Conservation (phyloP, 2,329 filamentous ascomycete genomes). For the Xenosphaeropsis pyriputrescens region DNA sequence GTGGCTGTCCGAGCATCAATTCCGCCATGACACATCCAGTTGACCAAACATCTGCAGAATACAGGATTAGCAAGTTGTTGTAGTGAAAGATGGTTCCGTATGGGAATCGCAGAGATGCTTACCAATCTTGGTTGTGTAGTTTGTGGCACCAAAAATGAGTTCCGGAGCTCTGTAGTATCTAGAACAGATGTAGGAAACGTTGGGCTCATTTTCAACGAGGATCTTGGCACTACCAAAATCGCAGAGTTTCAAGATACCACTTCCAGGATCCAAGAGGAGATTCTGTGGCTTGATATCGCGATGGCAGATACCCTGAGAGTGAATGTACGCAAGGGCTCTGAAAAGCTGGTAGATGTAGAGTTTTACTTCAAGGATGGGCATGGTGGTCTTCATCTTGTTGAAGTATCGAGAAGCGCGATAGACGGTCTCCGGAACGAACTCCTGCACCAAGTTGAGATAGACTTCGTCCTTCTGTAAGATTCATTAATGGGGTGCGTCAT, state of each 20-base stretch:
- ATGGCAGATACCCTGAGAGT: slow-evolving; percentile 98
- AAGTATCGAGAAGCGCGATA: slow-evolving; percentile 97
- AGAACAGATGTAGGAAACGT: slow-evolving; percentile 99
- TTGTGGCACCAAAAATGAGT: slow-evolving; percentile 95
- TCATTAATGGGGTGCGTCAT: neutral
- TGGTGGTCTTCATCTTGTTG: slow-evolving; percentile 99
- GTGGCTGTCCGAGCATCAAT: slow-evolving; percentile 92
- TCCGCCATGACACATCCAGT: slow-evolving; percentile 99
- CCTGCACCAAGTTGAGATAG: slow-evolving; percentile 94
- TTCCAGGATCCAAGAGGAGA: slow-evolving; percentile 79
- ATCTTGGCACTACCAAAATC: slow-evolving; percentile 99
- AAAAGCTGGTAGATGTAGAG: slow-evolving; percentile 99
- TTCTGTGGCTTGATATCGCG: slow-evolving; percentile 99
- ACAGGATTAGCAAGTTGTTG: slow-evolving; percentile 4
- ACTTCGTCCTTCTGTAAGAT: slow-evolving; percentile 85
- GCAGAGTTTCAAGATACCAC: slow-evolving; percentile 89
- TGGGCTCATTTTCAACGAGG: slow-evolving; percentile 94
- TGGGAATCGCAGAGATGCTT: slow-evolving; percentile 22
- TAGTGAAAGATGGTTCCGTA: too few species aligned
- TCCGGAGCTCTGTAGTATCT: slow-evolving; percentile 97
- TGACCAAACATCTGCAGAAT: slow-evolving; percentile 78
- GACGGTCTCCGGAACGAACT: slow-evolving; percentile 96
- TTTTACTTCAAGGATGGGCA: slow-evolving; percentile 98
- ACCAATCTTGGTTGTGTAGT: slow-evolving; percentile 99
- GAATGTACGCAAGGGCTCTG: slow-evolving; percentile 94